Conservation (phyloP, 2,329 filamentous ascomycete genomes). For the Aspergillus versicolor region DNA sequence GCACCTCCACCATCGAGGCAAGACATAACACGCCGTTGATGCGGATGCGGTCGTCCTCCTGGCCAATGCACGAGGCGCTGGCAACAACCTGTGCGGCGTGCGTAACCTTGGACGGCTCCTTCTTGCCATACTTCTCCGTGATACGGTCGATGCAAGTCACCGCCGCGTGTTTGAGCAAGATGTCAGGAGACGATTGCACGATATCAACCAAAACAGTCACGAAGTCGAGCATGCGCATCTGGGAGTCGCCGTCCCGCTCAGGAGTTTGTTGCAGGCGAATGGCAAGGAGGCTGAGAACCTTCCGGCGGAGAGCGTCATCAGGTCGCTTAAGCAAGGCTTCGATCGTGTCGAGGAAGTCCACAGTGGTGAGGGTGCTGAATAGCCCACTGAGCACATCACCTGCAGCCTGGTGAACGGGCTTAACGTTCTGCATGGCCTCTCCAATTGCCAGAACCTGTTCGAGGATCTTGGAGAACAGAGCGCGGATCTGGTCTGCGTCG, state of each 20-base stretch:
- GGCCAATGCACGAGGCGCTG: slow-evolving; percentile 72
- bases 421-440: slow-evolving; percentile 47
- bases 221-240: slow-evolving; percentile 72
- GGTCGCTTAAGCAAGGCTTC: slow-evolving; percentile 76
- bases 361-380: slow-evolving; percentile 80
- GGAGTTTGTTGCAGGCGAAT: slow-evolving; percentile 72
- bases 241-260: slow-evolving; percentile 66
- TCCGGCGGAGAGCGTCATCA: slow-evolving; percentile 72
- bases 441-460: slow-evolving; percentile 66
- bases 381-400: slow-evolving; percentile 74
- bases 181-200: slow-evolving; percentile 69
- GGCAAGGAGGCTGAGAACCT: slow-evolving; percentile 78
- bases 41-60: slow-evolving; percentile 68
- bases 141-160: slow-evolving; percentile 91
- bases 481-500: slow-evolving; percentile 65
- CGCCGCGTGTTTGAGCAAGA: slow-evolving; percentile 77
- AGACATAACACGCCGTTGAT: slow-evolving; percentile 86
- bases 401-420: slow-evolving; percentile 42
- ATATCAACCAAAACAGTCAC: slow-evolving; percentile 75
- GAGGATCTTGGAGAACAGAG: slow-evolving; percentile 67
- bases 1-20: slow-evolving; percentile 82
- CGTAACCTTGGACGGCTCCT: slow-evolving; percentile 74
- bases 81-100: slow-evolving; percentile 75
- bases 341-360: slow-evolving; percentile 85
- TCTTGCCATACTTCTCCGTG: slow-evolving; percentile 91